Evolutionary conservation across 2,329 filamentous ascomycete genomes (phyloP).

Genomic region (Capronia coronata): DNA sequence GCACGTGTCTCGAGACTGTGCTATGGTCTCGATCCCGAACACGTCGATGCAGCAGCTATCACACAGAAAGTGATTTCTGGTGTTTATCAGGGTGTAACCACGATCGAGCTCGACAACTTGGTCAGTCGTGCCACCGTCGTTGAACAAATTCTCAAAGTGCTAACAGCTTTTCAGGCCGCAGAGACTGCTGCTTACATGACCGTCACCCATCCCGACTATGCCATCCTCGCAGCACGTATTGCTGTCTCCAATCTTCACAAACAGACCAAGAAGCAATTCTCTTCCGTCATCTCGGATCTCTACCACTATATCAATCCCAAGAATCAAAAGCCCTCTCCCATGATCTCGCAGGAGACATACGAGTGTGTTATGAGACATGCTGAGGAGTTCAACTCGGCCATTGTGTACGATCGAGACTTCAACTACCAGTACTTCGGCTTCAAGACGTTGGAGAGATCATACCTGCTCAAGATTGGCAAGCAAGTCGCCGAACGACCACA

Average conservation of each 20-base stretch:
- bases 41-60: slow-evolving; percentile 96
- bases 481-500: slow-evolving; percentile 96
- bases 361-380: slow-evolving; percentile 92
- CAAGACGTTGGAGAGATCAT: slow-evolving; percentile 97
- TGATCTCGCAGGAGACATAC: slow-evolving; percentile 90
- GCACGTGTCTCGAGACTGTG: slow-evolving; percentile 94
- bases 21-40: slow-evolving; percentile 91
- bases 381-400: slow-evolving; percentile 95
- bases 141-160: slow-evolving; percentile 21
- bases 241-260: slow-evolving; percentile 99
- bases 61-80: slow-evolving; percentile 99
- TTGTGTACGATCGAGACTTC: slow-evolving; percentile 98
- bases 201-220: slow-evolving; percentile 97
- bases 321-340: slow-evolving; percentile 74
- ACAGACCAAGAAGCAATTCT: slow-evolving; percentile 99
- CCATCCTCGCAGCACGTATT: slow-evolving; percentile 94
- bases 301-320: slow-evolving; percentile 96
- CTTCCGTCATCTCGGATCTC: slow-evolving; percentile 85
- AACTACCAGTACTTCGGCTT: slow-evolving; percentile 99
- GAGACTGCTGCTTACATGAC: slow-evolving; percentile 99
- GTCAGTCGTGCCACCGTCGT: slow-evolving; percentile 51
- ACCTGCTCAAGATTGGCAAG: slow-evolving; percentile 88
- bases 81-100: slow-evolving; percentile 97
- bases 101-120: slow-evolving; percentile 90
- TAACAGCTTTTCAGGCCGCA: slow-evolving; percentile 61